Evolutionary conservation across 345 rosid genomes (phyloP).

Genomic region (Pseudoturritis turrita): DNA sequence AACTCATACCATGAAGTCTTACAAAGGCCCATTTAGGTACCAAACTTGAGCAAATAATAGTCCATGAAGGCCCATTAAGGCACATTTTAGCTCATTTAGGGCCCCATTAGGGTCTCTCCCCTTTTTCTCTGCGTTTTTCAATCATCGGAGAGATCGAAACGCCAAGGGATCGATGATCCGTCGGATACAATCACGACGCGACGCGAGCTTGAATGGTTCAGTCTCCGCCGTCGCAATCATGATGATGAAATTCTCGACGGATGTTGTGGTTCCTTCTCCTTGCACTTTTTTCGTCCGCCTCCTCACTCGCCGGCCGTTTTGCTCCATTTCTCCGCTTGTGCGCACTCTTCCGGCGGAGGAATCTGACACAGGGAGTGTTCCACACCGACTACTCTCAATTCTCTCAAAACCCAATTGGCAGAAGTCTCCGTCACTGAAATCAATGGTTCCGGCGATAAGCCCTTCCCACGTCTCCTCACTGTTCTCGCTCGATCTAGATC

Average conservation of each 20-base stretch:
- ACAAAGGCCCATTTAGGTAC: no score
- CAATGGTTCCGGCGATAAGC: slow-evolving; percentile 38
- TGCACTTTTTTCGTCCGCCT: neutral
- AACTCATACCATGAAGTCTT: no score
- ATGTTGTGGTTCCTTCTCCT: neutral
- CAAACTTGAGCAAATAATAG: neutral
- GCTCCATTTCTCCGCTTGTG: slow-evolving; percentile 18
- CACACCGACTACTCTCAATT: slow-evolving; percentile 40
- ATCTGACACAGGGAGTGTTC: slow-evolving; percentile 28
- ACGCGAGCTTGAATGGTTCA: neutral
- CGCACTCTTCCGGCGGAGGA: slow-evolving; percentile 14
- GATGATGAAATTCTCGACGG: slow-evolving; percentile 29
- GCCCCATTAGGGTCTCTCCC: slow-evolving; percentile 12
- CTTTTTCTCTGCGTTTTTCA: neutral
- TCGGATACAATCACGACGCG: neutral
- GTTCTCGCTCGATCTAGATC: slow-evolving; percentile 37
- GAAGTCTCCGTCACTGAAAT: slow-evolving; percentile 37
- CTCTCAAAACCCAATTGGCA: slow-evolving; percentile 58
- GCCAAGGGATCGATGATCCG: slow-evolving; percentile 7
- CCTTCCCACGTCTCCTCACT: slow-evolving; percentile 51
- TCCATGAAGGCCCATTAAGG: neutral
- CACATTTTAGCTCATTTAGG: neutral
- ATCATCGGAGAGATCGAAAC: slow-evolving; percentile 9
- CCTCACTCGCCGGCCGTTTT: slow-evolving; percentile 20
- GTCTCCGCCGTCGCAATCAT: slow-evolving; percentile 1